Base-by-base conservation (phyloP, 75 land plant genomes). In the Larix kaempferi region DNA sequence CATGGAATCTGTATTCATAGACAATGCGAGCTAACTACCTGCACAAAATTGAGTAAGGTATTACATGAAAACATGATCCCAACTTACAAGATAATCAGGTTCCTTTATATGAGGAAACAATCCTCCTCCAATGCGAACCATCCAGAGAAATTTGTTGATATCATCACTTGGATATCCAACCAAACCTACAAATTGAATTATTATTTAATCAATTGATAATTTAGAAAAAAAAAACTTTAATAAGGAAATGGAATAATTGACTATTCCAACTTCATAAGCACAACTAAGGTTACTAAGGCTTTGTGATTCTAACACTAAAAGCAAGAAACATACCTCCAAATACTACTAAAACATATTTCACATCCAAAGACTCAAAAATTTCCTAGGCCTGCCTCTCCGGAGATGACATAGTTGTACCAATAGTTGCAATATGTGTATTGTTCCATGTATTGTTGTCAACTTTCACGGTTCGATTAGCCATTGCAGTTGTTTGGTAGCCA, bases 391-490 rank as follows among this genome's bases (percentile, higher is more conserved):
- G 88, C 78, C 88, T 90, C 75, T 98, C 99, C 54, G 99, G 99
- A 77, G 99, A 98, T 61, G 99, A 98, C 99, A 98, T 98, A 17
- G 99, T 98, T 67, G 93, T 98, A 52, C 99, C 99, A 74, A 98
- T 98, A 75, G 99, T 98, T 44, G 99, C 99, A 78, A 98, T 98
- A 83, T 98, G 98, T 10, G 98, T 95, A 73, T 98, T 98, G 73
- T 98, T 98, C 99, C 99, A 98, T 58, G 99, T 98, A 75, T 98
- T 98, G 78, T 98, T 98, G 74, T 98, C 99, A 56, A 98, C 99
- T 72, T 95, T 93, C 29, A 98, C 99, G 59, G 99, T 98, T 23
- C 99, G 88, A 78, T 98, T 98, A 44, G 99, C 99, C 99, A 98
- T 98, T 54, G 99, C 99, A 73, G 99, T 98, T 81, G 99, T 98